phyloP scores from a whole-genome alignment of 139 green algal species.

The Limnomonas spitsbergensis region DNA sequence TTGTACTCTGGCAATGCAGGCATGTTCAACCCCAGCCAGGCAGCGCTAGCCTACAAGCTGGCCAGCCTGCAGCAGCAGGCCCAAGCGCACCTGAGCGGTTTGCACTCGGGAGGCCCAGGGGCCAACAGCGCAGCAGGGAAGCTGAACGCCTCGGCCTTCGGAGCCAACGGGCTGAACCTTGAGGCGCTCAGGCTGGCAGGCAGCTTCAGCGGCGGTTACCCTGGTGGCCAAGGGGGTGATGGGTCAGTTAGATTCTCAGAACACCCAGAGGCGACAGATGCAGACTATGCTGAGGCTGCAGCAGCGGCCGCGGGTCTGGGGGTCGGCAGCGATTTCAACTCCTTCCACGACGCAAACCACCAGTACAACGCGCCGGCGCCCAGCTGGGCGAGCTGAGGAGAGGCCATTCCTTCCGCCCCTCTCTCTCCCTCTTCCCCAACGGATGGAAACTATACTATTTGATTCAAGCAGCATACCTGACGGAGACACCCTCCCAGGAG shows the following conservation, averaged over 20 bases:
- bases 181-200: slow-evolving; percentile 33
- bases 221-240: neutral
- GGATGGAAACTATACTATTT: no score
- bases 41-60: slow-evolving; percentile 29
- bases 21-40: slow-evolving; percentile 14
- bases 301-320: neutral
- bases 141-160: slow-evolving; percentile 14
- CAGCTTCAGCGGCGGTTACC: slow-evolving; percentile 4
- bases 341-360: neutral
- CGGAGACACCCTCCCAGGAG: no score
- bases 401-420: no score
- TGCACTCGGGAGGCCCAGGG: neutral
- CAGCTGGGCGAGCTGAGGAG: no score
- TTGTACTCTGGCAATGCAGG: neutral
- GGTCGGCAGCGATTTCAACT: neutral
- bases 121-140: neutral
- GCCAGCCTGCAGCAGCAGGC: slow-evolving; percentile 4
- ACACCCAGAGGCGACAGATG: neutral
- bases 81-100: neutral
- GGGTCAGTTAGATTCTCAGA: neutral
- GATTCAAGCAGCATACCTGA: no score
- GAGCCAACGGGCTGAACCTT: slow-evolving; percentile 32
- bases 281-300: neutral
- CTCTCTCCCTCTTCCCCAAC: no score
- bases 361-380: no score